A percentile compares a stretch with the other conserved stretches of the same genome.
Conservation (phyloP, 495 filamentous ascomycete species). For the Neurospora sp. region DNA sequence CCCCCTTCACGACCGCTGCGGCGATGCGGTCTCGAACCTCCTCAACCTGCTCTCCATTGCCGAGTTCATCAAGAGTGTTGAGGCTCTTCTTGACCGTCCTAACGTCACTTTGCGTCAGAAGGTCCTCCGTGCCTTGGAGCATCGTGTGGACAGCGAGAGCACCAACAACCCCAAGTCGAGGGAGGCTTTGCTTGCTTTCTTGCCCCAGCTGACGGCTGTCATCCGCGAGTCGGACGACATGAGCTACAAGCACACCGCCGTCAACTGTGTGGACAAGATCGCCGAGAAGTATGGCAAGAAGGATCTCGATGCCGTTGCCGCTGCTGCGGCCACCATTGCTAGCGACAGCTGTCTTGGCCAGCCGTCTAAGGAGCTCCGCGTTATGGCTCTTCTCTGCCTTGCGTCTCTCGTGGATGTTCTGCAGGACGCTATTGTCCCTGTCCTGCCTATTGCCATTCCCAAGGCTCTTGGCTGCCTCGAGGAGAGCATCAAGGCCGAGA, state of each 20-base stretch:
- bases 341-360: slow-evolving; percentile 64
- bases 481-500: slow-evolving; percentile 43
- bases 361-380: slow-evolving; percentile 57
- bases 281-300: slow-evolving; percentile 87
- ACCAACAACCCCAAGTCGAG: slow-evolving; percentile 56
- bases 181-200: slow-evolving; percentile 60
- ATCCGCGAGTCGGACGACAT: slow-evolving; percentile 60
- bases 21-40: slow-evolving; percentile 59
- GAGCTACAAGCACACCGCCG: slow-evolving; percentile 66
- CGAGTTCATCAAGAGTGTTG: slow-evolving; percentile 77
- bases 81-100: slow-evolving; percentile 61
- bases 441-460: slow-evolving; percentile 65
- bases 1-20: slow-evolving; percentile 50
- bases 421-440: slow-evolving; percentile 71
- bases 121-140: slow-evolving; percentile 67
- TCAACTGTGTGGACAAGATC: slow-evolving; percentile 82
- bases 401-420: slow-evolving; percentile 80
- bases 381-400: slow-evolving; percentile 78
- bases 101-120: slow-evolving; percentile 65
- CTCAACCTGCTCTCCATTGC: slow-evolving; percentile 69
- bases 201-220: slow-evolving; percentile 64
- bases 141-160: slow-evolving; percentile 58
- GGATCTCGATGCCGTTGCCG: slow-evolving; percentile 52
- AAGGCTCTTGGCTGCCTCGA: slow-evolving; percentile 59
- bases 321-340: slow-evolving; percentile 66